Evolutionary conservation across 306 rosid species (phyloP), one percentile per base, ranked within the genome.

Genomic region (Cucurbita pepo): DNA sequence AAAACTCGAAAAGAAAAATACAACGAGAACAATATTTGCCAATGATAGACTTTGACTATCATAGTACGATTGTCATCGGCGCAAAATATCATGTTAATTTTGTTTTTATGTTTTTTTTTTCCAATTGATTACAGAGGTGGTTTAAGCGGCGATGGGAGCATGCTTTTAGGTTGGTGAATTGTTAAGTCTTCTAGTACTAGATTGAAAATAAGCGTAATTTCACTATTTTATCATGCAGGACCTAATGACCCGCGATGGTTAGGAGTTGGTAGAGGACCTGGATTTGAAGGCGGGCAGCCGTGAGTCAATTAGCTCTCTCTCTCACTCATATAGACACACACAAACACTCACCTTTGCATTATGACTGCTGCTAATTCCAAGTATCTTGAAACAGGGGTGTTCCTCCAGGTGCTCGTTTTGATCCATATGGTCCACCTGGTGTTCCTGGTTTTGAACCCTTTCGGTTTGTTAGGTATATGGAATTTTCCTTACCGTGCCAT

Each of bases 391-490:
- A 83, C 82, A 89, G 97, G 79, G 91, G 85, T 58, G 84, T 86
- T 47, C 97, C 96, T 53, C 96, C 94, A 0, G 95, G 96, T 78
- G 90, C 90, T 81, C 90, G 95, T 76, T 89, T 86, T 79, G 97
- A 92, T 89, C 96, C 95, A 8, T 81, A 73, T 74, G 97, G 96
- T 37, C 97, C 96, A 47, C 91, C 97, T 60, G 94, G 84, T 51
- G 71, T 87, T 73, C 96, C 96, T 75, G 96, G 94, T 50, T 92
- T 89, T 81, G 97, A 88, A 78, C 92, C 95, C 11, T 73, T 80
- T 82, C 81, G 89, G 41, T 89, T 88, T 82, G 66, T 82, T 37
- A 88, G 95, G 96, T 91, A 82, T 5, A 69, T 19, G 55, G 55
- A 62, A 34, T 1, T 72, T 6, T 74, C 6, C 54, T 30, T 16